These are phyloP conservation scores for Stemphylium vesicarium DNA, from an alignment of 2,329 filamentous ascomycete genomes.

Conservation along the genomic window DNA sequence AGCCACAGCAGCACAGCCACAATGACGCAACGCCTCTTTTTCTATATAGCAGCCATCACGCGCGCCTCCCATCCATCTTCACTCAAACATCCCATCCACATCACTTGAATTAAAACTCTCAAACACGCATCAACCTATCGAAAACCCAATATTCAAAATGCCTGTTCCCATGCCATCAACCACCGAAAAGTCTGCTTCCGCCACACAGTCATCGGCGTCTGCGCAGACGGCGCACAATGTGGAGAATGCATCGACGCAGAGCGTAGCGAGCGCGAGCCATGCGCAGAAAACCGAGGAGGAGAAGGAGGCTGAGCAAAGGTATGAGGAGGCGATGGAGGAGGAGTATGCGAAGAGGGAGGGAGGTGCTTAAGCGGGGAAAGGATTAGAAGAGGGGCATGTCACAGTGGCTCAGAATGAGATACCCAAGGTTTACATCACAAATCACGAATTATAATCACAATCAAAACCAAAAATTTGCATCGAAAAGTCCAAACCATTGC, in stretches of 20 bases:
- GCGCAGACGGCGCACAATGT: slow-evolving; percentile 36
- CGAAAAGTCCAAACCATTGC: too few species aligned
- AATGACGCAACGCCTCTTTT: slow-evolving; percentile 26
- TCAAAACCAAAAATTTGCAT: too few species aligned
- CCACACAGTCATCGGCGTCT: slow-evolving; percentile 26
- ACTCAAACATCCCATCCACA: neutral
- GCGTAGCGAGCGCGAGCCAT: slow-evolving; percentile 33
- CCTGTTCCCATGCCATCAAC: slow-evolving; percentile 36
- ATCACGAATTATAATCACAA: too few species aligned
- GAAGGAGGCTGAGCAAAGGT: slow-evolving; percentile 42
- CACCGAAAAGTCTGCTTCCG: slow-evolving; percentile 17
- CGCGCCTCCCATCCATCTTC: neutral
- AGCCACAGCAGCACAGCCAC: slow-evolving; percentile 38
- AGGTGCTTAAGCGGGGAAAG: slow-evolving; percentile 33
- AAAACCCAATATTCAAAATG: slow-evolving; percentile 18
- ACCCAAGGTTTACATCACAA: neutral
- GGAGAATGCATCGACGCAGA: slow-evolving; percentile 31
- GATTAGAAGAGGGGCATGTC: neutral
- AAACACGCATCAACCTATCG: neutral
- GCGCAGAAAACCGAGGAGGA: slow-evolving; percentile 40
- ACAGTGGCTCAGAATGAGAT: slow-evolving; percentile 1
- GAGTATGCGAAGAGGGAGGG: slow-evolving; percentile 51
- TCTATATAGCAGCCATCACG: neutral
- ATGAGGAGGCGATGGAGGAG: slow-evolving; percentile 49
- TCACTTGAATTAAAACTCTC: neutral